phyloP scores from a whole-genome alignment of 2,329 filamentous ascomycete species.

The Pochonia chlamydosporia region DNA sequence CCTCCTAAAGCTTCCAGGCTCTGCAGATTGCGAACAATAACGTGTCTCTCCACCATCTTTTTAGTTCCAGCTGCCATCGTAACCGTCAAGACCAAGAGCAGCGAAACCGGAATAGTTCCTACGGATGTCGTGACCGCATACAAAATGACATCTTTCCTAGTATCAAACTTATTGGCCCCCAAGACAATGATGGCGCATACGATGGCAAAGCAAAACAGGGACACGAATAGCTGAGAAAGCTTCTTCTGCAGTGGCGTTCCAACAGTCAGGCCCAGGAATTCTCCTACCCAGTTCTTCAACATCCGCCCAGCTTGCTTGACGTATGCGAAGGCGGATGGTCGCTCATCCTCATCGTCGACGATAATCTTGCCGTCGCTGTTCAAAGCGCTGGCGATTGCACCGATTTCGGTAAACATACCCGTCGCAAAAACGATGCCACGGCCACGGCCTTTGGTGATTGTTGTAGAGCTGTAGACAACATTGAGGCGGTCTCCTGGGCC shows the following conservation, averaged over 20 bases:
- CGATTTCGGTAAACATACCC: slow-evolving; percentile 53
- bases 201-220: slow-evolving; percentile 53
- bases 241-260: slow-evolving; percentile 66
- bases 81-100: slow-evolving; percentile 45
- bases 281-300: slow-evolving; percentile 15
- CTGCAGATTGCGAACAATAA: slow-evolving; percentile 41
- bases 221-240: slow-evolving; percentile 59
- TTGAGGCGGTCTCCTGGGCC: slow-evolving; percentile 47
- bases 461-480: slow-evolving; percentile 50
- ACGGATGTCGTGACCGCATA: slow-evolving; percentile 35
- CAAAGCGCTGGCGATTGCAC: slow-evolving; percentile 43
- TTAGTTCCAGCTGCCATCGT: slow-evolving; percentile 46
- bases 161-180: slow-evolving; percentile 29
- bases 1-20: slow-evolving; percentile 44
- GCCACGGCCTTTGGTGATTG: slow-evolving; percentile 46
- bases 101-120: slow-evolving; percentile 39
- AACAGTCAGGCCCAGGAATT: slow-evolving; percentile 41
- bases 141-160: slow-evolving; percentile 27
- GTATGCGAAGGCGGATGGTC: neutral
- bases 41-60: slow-evolving; percentile 40
- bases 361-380: neutral
- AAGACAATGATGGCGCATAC: slow-evolving; percentile 34
- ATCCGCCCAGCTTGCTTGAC: slow-evolving; percentile 3
- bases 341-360: slow-evolving; percentile 3
- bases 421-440: slow-evolving; percentile 53